A percentile compares a stretch with the other conserved stretches of the same genome.
These are phyloP conservation scores for Xerocomellus dryophilus DNA, from an alignment of 768 basidiomycete species.

Conservation along the genomic window DNA sequence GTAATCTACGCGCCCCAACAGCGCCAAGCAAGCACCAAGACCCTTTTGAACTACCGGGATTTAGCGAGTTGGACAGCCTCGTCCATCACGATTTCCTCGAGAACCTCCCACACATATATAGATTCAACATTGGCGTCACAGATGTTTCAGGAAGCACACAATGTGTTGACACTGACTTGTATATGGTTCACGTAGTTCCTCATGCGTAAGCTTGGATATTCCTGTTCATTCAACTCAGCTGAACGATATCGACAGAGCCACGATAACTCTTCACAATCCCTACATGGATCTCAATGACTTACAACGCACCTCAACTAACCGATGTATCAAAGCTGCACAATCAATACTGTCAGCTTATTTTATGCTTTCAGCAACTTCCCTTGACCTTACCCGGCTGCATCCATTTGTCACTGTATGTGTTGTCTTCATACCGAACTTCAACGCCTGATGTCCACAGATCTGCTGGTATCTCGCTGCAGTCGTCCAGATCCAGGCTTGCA, in stretches of 20 bases:
- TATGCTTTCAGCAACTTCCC: constrained; percentile 73
- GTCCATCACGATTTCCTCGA: constrained; percentile 65
- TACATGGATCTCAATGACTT: constrained; percentile 75
- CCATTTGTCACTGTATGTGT: constrained; percentile 73
- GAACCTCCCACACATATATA: constrained; percentile 65
- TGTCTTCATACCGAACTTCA: constrained; percentile 8
- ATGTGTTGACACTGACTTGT: constrained; percentile 75
- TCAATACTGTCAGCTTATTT: constrained; percentile 74
- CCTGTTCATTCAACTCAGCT: constrained; percentile 1
- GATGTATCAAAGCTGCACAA: constrained; percentile 74
- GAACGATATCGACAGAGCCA: constrained; percentile 51
- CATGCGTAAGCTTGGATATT: constrained; percentile 60
- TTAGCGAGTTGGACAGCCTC: constrained; percentile 66
- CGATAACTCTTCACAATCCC: constrained; percentile 83
- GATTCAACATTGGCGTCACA: constrained; percentile 58
- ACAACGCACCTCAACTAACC: constrained; percentile 57
- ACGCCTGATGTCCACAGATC: constrained; percentile 46
- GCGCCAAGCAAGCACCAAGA: constrained; percentile 70
- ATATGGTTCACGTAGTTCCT: constrained; percentile 82
- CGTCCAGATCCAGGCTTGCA: constrained; percentile 82
- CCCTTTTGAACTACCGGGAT: constrained; percentile 64
- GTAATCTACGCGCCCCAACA: constrained; percentile 63
- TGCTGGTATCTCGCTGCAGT: constrained; percentile 91
- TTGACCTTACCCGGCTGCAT: constrained; percentile 76
- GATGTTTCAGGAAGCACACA: constrained; percentile 54